Evolutionary conservation across 768 basidiomycete species (phyloP).

Genomic region (Chalciporus piperatus): DNA sequence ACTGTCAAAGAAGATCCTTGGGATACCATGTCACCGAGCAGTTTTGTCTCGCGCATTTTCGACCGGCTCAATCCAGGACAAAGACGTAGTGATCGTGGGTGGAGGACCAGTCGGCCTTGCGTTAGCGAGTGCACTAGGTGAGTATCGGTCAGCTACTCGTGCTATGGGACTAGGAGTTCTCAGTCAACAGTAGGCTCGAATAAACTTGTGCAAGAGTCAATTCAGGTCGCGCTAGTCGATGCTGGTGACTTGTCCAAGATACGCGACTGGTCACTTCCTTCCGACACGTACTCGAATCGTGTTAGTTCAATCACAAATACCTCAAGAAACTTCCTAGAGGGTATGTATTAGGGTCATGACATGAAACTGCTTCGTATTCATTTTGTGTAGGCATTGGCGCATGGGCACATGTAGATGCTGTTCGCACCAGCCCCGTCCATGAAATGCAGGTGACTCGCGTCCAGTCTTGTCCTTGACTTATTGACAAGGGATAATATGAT

Average conservation of each 20-base stretch:
- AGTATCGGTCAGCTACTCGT: constrained; percentile 15
- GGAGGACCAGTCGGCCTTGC: constrained; percentile 92
- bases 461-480: not conserved
- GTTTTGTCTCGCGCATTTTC: constrained; percentile 14
- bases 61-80: constrained; percentile 41
- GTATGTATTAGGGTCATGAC: constrained; percentile 35
- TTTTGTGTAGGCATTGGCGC: constrained; percentile 63
- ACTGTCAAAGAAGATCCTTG: constrained; percentile 3
- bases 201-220: constrained; percentile 43
- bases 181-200: constrained; percentile 47
- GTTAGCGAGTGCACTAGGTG: constrained; percentile 83
- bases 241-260: constrained; percentile 71
- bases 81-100: constrained; percentile 91
- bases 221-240: constrained; percentile 76
- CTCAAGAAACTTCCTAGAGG: constrained; percentile 63
- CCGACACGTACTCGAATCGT: constrained; percentile 69
- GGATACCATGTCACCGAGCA: constrained; percentile 5
- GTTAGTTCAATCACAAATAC: constrained; percentile 83
- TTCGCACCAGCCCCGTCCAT: constrained; percentile 68
- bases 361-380: not conserved
- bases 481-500: constrained; percentile 3
- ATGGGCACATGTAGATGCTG: constrained; percentile 74
- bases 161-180: not conserved
- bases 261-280: constrained; percentile 58
- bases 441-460: constrained; percentile 72